Percentiles rank a stretch among this genome's conserved stretches.
Conservation (phyloP, 495 filamentous ascomycete genomes). For the Sabuloglossum arenarium region DNA sequence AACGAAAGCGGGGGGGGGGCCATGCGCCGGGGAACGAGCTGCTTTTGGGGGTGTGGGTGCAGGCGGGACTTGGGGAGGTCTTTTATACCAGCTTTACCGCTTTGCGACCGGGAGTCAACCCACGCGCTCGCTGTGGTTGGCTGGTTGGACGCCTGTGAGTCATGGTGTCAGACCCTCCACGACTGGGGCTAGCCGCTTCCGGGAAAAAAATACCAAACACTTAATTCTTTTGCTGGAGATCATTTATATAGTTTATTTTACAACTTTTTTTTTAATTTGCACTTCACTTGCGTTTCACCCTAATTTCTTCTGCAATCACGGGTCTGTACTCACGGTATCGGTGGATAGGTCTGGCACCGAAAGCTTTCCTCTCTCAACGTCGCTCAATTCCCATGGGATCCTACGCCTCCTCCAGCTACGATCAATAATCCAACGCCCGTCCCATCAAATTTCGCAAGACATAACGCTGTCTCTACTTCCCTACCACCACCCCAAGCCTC, state of each 20-base stretch:
- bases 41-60: conserved; percentile 1
- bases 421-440: conserved; percentile 29
- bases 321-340: neutral
- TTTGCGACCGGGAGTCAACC: neutral
- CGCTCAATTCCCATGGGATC: conserved; percentile 91
- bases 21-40: neutral
- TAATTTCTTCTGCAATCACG: neutral
- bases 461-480: neutral
- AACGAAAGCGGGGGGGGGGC: neutral
- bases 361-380: conserved; percentile 66
- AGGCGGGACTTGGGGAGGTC: neutral
- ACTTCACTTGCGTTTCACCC: neutral
- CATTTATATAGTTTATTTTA: neutral
- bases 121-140: neutral
- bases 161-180: neutral
- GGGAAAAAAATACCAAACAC: neutral
- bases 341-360: conserved; percentile 69
- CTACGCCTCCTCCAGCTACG: conserved; percentile 34
- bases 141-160: neutral
- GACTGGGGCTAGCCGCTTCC: neutral
- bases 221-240: too few relatives aligned
- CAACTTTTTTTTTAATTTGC: neutral
- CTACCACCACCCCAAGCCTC: neutral
- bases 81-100: neutral
- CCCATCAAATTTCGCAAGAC: conserved; percentile 31